Evolutionary conservation across 441 rosid genomes (phyloP), one percentile per base, ranked within the genome.

Genomic region (Adansonia rubrostipa): DNA sequence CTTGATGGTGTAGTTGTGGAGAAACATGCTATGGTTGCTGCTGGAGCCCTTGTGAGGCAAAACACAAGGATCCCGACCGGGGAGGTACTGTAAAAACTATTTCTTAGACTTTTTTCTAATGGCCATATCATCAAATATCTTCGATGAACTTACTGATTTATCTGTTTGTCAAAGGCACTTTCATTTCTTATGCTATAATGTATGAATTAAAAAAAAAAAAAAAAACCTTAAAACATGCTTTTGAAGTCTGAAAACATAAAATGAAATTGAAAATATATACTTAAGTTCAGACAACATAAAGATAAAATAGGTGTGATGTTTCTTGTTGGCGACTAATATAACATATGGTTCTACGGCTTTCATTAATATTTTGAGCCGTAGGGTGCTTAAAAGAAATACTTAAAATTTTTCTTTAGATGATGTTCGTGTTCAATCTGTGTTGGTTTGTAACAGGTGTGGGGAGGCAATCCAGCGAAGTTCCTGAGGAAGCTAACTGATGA

Each of bases 31-130:
- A 91, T 95, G 94, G 95, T 93, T 85, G 96, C 99, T 78, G 99
- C 97, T 77, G 99, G 99, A 82, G 90, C 98, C 58, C 98, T 95
- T 82, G 99, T 93, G 64, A 84, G 98, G 78, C 98, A 93, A 88
- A 95, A 95, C 81, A 88, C 92, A 19, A 91, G 82, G 81, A 92
- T 95, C 83, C 93, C 97, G 76, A 53, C 94, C 44, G 94, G 98
- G 69, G 98, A 95, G 98, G 99, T 93, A 89, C 17, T 42, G 1
- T 71, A 5, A 56, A 64, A 28, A 28, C 11, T 64, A 20, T 19
- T 45, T 67, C 20, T 36, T 47, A 15, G 9, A 62, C 19, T 36
- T 61, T 15, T n/a, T 57, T 67, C 44, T 15, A 54, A 58, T 4
- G 5, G 9, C 14, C 61, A 3, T 53, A 6, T 67, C n/a, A 36